Conservation (phyloP, 2,329 filamentous ascomycete genomes). For the Epicoccum nigrum region DNA sequence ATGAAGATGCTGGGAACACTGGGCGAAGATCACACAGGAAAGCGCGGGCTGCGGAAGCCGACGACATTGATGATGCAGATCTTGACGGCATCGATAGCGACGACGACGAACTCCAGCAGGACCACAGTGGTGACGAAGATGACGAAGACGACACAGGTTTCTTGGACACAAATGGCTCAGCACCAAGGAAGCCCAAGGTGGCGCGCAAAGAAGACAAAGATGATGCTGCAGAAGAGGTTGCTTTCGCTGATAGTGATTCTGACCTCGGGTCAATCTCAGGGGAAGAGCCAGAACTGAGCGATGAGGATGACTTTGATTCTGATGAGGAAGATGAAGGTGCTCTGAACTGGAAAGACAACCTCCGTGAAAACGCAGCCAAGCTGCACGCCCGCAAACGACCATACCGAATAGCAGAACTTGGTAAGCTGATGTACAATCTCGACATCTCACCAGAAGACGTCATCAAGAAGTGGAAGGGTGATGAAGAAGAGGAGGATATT, state of each 20-base stretch:
- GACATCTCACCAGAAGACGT: constrained; percentile 77
- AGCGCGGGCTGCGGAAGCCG: constrained; percentile 54
- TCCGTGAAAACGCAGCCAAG: constrained; percentile 74
- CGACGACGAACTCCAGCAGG: constrained; percentile 61
- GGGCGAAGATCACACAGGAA: constrained; percentile 61
- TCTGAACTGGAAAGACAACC: constrained; percentile 85
- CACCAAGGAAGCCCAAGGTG: constrained; percentile 44
- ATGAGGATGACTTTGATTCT: constrained; percentile 58
- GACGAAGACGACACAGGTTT: constrained; percentile 60
- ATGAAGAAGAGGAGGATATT: constrained; percentile 59
- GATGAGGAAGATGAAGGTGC: constrained; percentile 72
- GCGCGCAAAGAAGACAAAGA: constrained; percentile 41
- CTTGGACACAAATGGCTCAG: constrained; percentile 48
- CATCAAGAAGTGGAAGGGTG: constrained; percentile 78
- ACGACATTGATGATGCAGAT: constrained; percentile 60
- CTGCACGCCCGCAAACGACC: constrained; percentile 73
- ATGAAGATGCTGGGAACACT: constrained; percentile 62
- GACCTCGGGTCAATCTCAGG: constrained; percentile 87
- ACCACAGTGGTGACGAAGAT: constrained; percentile 56
- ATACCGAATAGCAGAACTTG: constrained; percentile 81
- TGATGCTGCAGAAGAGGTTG: constrained; percentile 68
- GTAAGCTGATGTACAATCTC: constrained; percentile 86
- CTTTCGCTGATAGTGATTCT: constrained; percentile 95
- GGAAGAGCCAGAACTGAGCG: constrained; percentile 50
- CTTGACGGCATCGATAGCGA: constrained; percentile 55